phyloP scores from a whole-genome alignment of 805 yeast species.

The Kodamaea kakaduensis region DNA sequence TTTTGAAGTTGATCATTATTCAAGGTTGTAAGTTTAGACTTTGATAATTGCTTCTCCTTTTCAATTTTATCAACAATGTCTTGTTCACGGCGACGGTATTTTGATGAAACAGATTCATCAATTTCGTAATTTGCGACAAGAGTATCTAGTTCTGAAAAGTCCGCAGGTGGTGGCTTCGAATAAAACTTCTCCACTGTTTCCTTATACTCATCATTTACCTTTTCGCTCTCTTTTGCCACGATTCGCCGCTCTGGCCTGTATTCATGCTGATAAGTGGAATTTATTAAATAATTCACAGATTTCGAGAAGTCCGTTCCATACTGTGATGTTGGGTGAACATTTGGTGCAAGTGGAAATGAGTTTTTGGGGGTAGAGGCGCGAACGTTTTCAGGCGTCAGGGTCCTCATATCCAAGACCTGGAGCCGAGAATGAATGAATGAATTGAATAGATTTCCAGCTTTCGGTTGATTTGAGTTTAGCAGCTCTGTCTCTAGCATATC shows the following conservation, averaged over 20 bases:
- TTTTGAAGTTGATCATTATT: slow-evolving; percentile 23
- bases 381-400: too few relatives aligned
- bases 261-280: slow-evolving; percentile 27
- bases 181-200: slow-evolving; percentile 12
- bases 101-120: slow-evolving; percentile 8
- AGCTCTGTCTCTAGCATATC: too few relatives aligned
- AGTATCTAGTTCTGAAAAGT: slow-evolving; percentile 25
- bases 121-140: slow-evolving; percentile 13
- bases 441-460: too few relatives aligned
- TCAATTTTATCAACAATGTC: slow-evolving; percentile 5
- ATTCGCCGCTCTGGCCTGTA: slow-evolving; percentile 14
- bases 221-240: background rate
- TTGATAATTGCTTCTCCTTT: slow-evolving; percentile 4
- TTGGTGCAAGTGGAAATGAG: too few relatives aligned
- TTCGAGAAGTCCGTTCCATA: slow-evolving; percentile 35
- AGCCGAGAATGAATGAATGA: too few relatives aligned
- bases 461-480: too few relatives aligned
- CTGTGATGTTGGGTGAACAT: slow-evolving; percentile 10
- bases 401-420: slow-evolving; percentile 1
- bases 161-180: slow-evolving; percentile 16
- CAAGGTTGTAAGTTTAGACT: slow-evolving; percentile 20
- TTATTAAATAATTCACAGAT: slow-evolving; percentile 13
- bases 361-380: too few relatives aligned
- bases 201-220: slow-evolving; percentile 22
- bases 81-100: slow-evolving; percentile 13